Evolutionary conservation across 2,329 filamentous ascomycete species (phyloP).

Genomic region (Penicillium sp.): DNA sequence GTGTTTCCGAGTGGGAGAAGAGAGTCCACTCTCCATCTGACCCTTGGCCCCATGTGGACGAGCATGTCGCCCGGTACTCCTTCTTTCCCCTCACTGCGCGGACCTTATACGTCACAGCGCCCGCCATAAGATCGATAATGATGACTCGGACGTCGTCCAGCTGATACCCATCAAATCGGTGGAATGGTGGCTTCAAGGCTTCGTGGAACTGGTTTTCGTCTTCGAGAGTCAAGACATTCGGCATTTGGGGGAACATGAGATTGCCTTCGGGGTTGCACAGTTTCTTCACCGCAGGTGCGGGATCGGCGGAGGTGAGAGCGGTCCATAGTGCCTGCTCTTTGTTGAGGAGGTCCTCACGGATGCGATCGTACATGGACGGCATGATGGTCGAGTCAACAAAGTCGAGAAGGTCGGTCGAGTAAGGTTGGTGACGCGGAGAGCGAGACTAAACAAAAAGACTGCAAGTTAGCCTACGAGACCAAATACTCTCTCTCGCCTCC

Average conservation of each 20-base stretch:
- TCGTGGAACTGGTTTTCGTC: constrained; percentile 30
- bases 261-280: constrained; percentile 38
- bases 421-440: not conserved
- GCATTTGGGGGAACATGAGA: constrained; percentile 39
- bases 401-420: not conserved
- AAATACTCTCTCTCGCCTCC: not conserved
- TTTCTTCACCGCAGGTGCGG: constrained; percentile 39
- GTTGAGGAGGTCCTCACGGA: constrained; percentile 40
- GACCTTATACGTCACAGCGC: constrained; percentile 39
- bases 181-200: constrained; percentile 38
- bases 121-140: constrained; percentile 44
- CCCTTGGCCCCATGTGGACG: constrained; percentile 43
- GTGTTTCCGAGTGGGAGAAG: constrained; percentile 41
- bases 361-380: constrained; percentile 44
- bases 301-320: constrained; percentile 42
- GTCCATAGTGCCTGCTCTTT: constrained; percentile 45
- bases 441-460: not conserved
- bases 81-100: constrained; percentile 33
- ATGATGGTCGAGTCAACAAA: constrained; percentile 25
- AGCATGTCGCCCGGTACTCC: constrained; percentile 35
- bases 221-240: constrained; percentile 38
- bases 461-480: not conserved
- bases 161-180: constrained; percentile 41
- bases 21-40: constrained; percentile 45
- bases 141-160: constrained; percentile 37